These are phyloP conservation scores for Erysiphe neolycopersici DNA, from an alignment of 2,329 filamentous ascomycete genomes.

Conservation along the genomic window DNA sequence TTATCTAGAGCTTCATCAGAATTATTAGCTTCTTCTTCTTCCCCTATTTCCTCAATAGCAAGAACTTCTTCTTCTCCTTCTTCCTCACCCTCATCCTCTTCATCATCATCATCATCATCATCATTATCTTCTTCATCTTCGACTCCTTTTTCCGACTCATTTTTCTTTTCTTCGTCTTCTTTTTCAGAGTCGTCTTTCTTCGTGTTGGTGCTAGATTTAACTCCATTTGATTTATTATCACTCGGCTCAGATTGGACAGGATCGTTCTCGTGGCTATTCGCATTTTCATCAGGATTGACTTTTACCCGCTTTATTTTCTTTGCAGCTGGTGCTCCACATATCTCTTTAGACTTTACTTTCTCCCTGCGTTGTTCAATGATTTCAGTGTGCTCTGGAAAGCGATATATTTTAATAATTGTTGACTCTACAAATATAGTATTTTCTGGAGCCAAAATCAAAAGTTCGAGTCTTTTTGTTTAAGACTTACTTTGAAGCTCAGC, in stretches of 20 bases:
- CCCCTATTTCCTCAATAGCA: background rate
- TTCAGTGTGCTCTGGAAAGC: conserved; percentile 3
- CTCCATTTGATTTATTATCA: background rate
- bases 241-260: background rate
- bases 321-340: conserved; percentile 9
- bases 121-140: conserved; percentile 25
- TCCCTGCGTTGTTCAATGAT: conserved; percentile 1
- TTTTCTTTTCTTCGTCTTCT: conserved; percentile 21
- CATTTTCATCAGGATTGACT: background rate
- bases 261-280: background rate
- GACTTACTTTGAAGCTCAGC: conserved; percentile 43
- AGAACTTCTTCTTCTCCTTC: background rate
- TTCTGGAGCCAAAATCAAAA: no score
- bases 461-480: background rate
- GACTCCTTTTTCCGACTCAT: conserved; percentile 18
- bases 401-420: no score
- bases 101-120: conserved; percentile 20
- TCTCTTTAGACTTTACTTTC: conserved; percentile 34
- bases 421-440: no score
- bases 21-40: background rate
- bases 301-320: background rate
- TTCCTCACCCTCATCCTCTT: conserved; percentile 1
- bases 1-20: conserved; percentile 2
- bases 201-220: conserved; percentile 22
- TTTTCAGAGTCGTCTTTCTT: conserved; percentile 46